Evolutionary conservation across 208 protist genomes (phyloP).

Genomic region (Trypanosoma brucei): DNA sequence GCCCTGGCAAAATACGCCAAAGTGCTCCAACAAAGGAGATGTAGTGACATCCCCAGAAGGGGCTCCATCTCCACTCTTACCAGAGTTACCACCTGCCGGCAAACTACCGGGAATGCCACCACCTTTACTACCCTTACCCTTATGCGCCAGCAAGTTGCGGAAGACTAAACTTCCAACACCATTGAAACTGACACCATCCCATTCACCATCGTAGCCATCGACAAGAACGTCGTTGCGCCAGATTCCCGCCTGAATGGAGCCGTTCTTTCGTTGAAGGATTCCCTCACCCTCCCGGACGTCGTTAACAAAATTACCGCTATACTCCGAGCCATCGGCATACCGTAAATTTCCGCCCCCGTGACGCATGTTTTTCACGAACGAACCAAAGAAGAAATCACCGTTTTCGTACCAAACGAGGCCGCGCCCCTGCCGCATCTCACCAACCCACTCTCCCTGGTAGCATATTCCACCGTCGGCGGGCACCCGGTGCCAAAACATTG

Average conservation of each 20-base stretch:
- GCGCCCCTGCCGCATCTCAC: slow-evolving; percentile 70
- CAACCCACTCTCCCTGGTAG: slow-evolving; percentile 88
- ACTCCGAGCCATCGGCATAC: slow-evolving; percentile 67
- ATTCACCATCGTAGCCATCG: slow-evolving; percentile 86
- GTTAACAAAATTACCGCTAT: slow-evolving; percentile 60
- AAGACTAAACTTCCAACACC: slow-evolving; percentile 56
- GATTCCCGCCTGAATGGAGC: slow-evolving; percentile 51
- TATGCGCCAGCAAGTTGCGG: slow-evolving; percentile 4
- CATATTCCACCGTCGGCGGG: slow-evolving; percentile 24
- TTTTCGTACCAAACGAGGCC: slow-evolving; percentile 81
- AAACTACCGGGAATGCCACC: slow-evolving; percentile 2
- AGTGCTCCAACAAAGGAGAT: slow-evolving; percentile 39
- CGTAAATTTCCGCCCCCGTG: slow-evolving; percentile 76
- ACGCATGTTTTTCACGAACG: slow-evolving; percentile 54
- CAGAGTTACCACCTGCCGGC: background rate
- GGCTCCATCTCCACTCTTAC: slow-evolving; percentile 9
- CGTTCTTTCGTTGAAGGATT: slow-evolving; percentile 47
- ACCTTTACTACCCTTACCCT: slow-evolving; percentile 5
- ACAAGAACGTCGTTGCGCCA: slow-evolving; percentile 63
- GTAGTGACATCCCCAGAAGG: background rate
- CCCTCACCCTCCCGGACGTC: slow-evolving; percentile 65
- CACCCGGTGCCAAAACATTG: slow-evolving; percentile 59
- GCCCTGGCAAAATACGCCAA: slow-evolving; percentile 77
- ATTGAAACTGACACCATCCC: slow-evolving; percentile 62
- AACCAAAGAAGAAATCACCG: slow-evolving; percentile 77